Conservation (phyloP, 148 eudicot species). For the Bassia scoparia region DNA sequence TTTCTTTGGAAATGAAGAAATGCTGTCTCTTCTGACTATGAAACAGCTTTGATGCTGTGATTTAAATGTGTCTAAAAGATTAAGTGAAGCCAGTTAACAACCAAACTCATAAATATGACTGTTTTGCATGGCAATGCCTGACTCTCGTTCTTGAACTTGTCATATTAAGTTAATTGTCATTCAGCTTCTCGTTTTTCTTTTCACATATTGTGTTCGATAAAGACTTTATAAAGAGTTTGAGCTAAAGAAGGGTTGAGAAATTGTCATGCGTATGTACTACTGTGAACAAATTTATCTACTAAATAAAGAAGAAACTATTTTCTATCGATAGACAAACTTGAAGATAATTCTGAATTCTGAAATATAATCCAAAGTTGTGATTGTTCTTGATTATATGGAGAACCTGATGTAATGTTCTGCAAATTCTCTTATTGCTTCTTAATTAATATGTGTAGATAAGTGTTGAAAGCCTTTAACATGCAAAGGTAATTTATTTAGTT, state of each 20-base stretch:
- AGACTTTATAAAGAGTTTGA: not conserved
- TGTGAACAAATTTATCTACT: not conserved
- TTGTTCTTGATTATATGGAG: not conserved
- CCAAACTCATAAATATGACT: not conserved
- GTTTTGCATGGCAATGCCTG: not conserved
- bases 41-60: not conserved
- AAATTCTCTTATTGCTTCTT: not conserved
- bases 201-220: not conserved
- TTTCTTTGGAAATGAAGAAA: not conserved
- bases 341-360: too few species aligned
- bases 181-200: not conserved
- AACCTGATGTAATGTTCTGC: not conserved
- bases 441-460: not conserved
- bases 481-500: not conserved
- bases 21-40: not conserved
- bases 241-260: not conserved
- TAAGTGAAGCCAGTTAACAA: not conserved
- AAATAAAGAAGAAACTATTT: not conserved
- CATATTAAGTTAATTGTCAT: not conserved
- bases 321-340: not conserved
- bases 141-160: not conserved
- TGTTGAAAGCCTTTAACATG: not conserved
- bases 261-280: not conserved
- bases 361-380: not conserved
- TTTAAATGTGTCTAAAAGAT: not conserved